phyloP scores from a whole-genome alignment of 2,329 filamentous ascomycete genomes.

The Echinosphaeria canescens region DNA sequence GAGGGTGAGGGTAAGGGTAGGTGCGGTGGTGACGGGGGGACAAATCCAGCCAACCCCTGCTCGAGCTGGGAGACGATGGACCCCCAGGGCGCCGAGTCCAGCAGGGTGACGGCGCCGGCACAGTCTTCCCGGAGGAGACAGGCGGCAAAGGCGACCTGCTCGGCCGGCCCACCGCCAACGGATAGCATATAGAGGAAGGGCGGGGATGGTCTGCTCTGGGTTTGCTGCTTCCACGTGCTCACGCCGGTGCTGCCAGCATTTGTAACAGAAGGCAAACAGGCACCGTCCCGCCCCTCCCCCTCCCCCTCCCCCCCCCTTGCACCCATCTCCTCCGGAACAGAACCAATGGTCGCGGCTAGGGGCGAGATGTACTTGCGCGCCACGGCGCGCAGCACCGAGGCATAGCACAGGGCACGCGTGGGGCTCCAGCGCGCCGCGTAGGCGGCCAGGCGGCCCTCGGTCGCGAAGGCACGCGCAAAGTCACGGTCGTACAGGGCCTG shows the following conservation, averaged over 20 bases:
- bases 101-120: constrained; percentile 26
- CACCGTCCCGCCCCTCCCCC: too few species aligned
- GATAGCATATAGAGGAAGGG: constrained; percentile 20
- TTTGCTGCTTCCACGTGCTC: too few species aligned
- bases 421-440: constrained; percentile 90
- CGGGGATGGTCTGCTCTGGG: too few species aligned
- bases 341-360: too few species aligned
- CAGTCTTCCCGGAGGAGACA: constrained; percentile 13
- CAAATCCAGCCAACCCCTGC: too few species aligned
- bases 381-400: constrained; percentile 24
- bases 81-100: constrained; percentile 71
- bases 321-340: too few species aligned
- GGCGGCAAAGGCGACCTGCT: constrained; percentile 32
- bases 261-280: too few species aligned
- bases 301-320: too few species aligned
- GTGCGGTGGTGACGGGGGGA: constrained; percentile 31
- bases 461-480: constrained; percentile 60
- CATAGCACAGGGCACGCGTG: constrained; percentile 63
- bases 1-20: too few species aligned
- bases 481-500: constrained; percentile 69
- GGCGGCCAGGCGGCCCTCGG: constrained; percentile 47
- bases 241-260: too few species aligned
- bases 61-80: constrained; percentile 36
- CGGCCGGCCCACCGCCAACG: constrained; percentile 36
- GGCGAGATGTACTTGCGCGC: too few species aligned